Conservation (phyloP, 441 rosid genomes). For the Codiaeum variegatum region DNA sequence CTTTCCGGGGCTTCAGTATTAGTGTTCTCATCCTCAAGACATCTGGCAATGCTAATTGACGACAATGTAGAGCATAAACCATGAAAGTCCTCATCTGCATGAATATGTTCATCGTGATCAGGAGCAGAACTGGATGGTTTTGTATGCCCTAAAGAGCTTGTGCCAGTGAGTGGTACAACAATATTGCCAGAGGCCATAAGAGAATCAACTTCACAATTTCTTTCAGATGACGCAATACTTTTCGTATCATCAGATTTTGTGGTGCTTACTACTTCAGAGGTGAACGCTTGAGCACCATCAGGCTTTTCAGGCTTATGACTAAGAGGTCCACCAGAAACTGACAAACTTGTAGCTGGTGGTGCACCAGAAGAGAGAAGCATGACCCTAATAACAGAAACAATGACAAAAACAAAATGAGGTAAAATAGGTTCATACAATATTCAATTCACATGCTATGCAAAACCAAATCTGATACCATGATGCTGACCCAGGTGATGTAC, state of each 20-base stretch:
- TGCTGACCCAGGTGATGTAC: conserved; percentile 66
- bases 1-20: conserved; percentile 16
- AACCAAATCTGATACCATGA: conserved; percentile 51
- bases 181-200: conserved; percentile 6
- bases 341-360: conserved; percentile 31
- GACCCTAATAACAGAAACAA: conserved; percentile 41
- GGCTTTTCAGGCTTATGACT: conserved; percentile 26
- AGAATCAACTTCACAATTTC: conserved; percentile 22
- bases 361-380: conserved; percentile 40
- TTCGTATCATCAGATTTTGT: conserved; percentile 1
- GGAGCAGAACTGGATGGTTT: conserved; percentile 10
- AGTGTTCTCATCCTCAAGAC: conserved; percentile 21
- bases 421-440: conserved; percentile 7
- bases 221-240: conserved; percentile 20
- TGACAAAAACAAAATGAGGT: not conserved
- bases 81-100: conserved; percentile 22
- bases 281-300: conserved; percentile 15
- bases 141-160: conserved; percentile 6
- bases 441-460: not conserved
- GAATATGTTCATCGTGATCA: conserved; percentile 25
- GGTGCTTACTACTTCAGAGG: conserved; percentile 24
- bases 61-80: conserved; percentile 29
- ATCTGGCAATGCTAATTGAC: conserved; percentile 20
- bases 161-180: conserved; percentile 1
- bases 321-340: conserved; percentile 31